Conservation (phyloP, 805 yeast genomes). For the Wickerhamiella lipophila region DNA sequence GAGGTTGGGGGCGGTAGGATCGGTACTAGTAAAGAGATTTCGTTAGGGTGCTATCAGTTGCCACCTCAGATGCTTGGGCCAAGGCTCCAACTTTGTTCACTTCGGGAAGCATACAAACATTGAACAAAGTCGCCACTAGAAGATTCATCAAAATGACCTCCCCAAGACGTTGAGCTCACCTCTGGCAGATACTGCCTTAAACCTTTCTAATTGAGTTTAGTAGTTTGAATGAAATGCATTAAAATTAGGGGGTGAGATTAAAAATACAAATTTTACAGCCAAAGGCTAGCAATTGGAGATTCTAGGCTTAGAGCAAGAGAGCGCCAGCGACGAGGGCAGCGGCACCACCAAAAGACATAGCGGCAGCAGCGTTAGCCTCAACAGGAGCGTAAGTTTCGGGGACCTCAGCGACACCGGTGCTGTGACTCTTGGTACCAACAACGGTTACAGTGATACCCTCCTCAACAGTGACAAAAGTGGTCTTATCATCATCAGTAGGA, state of each 20-base stretch:
- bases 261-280: not conserved
- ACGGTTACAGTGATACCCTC: constrained; percentile 22
- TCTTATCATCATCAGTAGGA: constrained; percentile 7
- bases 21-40: no score
- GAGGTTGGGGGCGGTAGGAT: no score
- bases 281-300: not conserved
- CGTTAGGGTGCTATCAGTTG: no score
- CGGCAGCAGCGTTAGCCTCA: constrained; percentile 17
- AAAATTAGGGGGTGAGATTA: constrained; percentile 6
- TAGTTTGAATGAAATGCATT: constrained; percentile 1
- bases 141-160: not conserved
- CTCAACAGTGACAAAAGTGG: constrained; percentile 14
- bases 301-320: constrained; percentile 14
- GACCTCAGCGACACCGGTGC: constrained; percentile 11
- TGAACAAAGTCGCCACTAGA: not conserved
- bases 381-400: constrained; percentile 14
- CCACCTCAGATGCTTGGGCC: no score
- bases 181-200: no score
- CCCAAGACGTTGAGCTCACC: no score
- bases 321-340: constrained; percentile 17
- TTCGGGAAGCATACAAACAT: not conserved
- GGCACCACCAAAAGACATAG: constrained; percentile 17
- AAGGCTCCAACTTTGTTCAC: no score
- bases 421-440: constrained; percentile 14
- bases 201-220: no score